A percentile compares a stretch with the other conserved stretches of the same genome.
These are phyloP conservation scores for Diaporthe sp. DNA, from an alignment of 2,329 filamentous ascomycete genomes.

Conservation along the genomic window DNA sequence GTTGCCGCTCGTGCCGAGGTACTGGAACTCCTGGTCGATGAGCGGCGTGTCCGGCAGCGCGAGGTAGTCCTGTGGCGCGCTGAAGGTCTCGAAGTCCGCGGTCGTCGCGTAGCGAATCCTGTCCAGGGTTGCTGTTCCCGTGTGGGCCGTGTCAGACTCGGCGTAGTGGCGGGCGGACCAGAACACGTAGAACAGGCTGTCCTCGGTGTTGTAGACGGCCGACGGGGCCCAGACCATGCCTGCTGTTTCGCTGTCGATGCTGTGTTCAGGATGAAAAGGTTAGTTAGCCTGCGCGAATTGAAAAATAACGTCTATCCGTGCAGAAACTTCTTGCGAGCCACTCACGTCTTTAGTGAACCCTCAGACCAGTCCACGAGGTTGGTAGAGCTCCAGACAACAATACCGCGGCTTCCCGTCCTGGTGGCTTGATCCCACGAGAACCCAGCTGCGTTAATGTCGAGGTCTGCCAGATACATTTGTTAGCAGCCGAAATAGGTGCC, in stretches of 20 bases:
- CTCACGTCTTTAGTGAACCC: constrained; percentile 44
- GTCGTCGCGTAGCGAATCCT: constrained; percentile 65
- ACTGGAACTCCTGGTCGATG: constrained; percentile 64
- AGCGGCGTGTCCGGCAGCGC: constrained; percentile 56
- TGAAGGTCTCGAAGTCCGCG: constrained; percentile 63
- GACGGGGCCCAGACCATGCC: constrained; percentile 57
- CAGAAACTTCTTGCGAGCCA: background rate
- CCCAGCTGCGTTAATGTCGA: constrained; percentile 51
- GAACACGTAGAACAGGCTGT: constrained; percentile 60
- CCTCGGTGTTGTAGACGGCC: constrained; percentile 52
- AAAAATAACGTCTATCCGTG: background rate
- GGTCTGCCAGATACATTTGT: constrained; percentile 44
- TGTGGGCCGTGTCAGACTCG: constrained; percentile 58
- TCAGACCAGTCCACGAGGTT: constrained; percentile 53
- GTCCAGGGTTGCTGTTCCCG: constrained; percentile 55
- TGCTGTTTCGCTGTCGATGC: constrained; percentile 50
- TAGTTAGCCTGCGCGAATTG: background rate
- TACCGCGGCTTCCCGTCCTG: constrained; percentile 51
- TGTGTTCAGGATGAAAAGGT: constrained; percentile 35
- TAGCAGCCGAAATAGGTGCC: too few species aligned
- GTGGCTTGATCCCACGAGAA: constrained; percentile 55
- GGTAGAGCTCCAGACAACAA: constrained; percentile 54
- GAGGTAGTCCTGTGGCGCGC: constrained; percentile 58
- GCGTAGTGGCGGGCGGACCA: constrained; percentile 62
- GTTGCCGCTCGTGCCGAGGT: constrained; percentile 54